Conservation (phyloP, 2,329 filamentous ascomycete species). For the Aspergillus clavatus region DNA sequence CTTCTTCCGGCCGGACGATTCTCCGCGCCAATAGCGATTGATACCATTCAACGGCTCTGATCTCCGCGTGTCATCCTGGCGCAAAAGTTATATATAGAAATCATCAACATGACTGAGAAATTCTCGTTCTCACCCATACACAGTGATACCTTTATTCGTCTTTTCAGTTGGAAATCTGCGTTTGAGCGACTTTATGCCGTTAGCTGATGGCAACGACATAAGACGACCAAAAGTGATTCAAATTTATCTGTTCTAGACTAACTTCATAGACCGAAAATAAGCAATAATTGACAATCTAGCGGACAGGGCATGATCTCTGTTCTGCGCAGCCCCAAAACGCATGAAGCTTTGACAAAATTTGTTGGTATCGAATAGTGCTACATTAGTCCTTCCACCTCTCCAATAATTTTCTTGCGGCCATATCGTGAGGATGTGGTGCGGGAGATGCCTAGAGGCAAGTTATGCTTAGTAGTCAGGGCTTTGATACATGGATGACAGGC, state of each 20-base stretch:
- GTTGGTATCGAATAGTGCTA: background rate
- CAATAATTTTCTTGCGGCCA: constrained; percentile 52
- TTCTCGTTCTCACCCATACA: background rate
- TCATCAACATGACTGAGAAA: background rate
- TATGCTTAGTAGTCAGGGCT: background rate
- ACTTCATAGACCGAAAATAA: background rate
- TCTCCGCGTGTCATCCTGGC: background rate
- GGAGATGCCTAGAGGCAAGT: constrained; percentile 47
- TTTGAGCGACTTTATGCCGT: background rate
- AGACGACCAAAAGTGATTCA: background rate
- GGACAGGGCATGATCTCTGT: background rate
- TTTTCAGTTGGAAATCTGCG: background rate
- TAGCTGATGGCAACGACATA: constrained; percentile 6
- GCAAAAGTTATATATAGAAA: background rate
- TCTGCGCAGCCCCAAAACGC: background rate
- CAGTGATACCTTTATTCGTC: background rate
- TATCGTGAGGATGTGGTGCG: constrained; percentile 47
- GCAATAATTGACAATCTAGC: background rate
- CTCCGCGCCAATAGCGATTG: constrained; percentile 4
- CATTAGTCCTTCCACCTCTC: constrained; percentile 55
- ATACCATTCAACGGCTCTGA: background rate
- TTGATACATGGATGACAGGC: too few species aligned
- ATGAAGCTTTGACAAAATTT: background rate
- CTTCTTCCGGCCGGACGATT: constrained; percentile 50
- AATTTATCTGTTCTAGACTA: background rate